Evolutionary conservation across 2,329 filamentous ascomycete species (phyloP), one percentile per base, ranked within the genome.

Genomic region (Beauveria pseudobassiana): DNA sequence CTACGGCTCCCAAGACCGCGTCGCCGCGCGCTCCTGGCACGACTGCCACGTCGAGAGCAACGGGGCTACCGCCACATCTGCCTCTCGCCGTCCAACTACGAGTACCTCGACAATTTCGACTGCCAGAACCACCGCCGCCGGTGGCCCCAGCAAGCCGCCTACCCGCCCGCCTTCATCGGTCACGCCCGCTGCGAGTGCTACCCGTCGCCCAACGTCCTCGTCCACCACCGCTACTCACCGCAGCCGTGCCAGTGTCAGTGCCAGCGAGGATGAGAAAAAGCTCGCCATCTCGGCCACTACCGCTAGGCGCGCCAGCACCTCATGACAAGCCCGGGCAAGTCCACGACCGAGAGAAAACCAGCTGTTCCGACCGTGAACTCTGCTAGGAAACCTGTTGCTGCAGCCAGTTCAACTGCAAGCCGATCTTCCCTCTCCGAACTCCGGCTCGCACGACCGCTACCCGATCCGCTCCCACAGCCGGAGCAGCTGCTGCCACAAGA

Each of bases 221-320:
- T 66, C 75, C 9, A 72, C 76, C 42, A 71, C 77, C 4, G 67
- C 72, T n/a, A 67, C 75, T 45, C 80, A 82, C 69, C 76, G 73
- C 64, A 76, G 78, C 52, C 77, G 77, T n/a, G 74, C 78, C 42
- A 78, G 76, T 56, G 73, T 78, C 58, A 81, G 80, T 63, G 75
- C 77, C 56, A 80, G 79, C 61, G 80, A 82, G 64, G 80, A 82
- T 66, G 80, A 82, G 63, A 80, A 76, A 72, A 80, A 75, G 68
- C 70, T 77, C 4, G 12, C 20, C 3, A 71, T 69, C 24, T 67
- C 77, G 63, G 73, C 73, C 7, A 70, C 74, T 43, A 64, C 69
- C 24, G 64, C 69, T 20, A 71, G 79, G 56, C 75, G 79, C 64
- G 73, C 77, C 20, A 81, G 78, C 60, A 72, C 75, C 70, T 78